Percentiles rank a stretch among this genome's conserved stretches.
Evolutionary conservation across 768 basidiomycete genomes (phyloP).

Genomic region (Hysterangium stoloniferum): DNA sequence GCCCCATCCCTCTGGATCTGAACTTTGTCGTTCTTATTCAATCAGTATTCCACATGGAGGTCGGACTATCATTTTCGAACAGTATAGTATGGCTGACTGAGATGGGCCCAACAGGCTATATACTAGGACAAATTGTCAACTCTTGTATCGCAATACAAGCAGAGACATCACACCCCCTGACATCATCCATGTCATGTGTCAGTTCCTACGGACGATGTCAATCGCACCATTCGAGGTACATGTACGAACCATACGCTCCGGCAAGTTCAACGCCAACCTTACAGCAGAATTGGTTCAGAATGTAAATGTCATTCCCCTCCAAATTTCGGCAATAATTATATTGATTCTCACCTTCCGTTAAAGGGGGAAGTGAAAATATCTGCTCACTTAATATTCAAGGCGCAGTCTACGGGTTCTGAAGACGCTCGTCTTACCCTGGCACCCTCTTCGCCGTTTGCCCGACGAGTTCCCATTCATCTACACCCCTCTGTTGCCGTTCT

Average conservation of each 20-base stretch:
- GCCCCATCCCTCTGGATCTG: not conserved
- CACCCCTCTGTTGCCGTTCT: constrained; percentile 39
- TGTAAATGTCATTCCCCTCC: no score
- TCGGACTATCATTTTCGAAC: constrained; percentile 15
- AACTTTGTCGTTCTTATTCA: not conserved
- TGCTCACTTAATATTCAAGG: constrained; percentile 50
- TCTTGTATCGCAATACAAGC: constrained; percentile 47
- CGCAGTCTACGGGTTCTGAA: constrained; percentile 29
- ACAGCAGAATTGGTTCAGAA: constrained; percentile 49
- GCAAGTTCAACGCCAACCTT: constrained; percentile 50
- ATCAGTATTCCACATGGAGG: constrained; percentile 51
- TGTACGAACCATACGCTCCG: constrained; percentile 39
- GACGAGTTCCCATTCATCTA: constrained; percentile 44
- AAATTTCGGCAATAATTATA: no score
- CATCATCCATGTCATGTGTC: constrained; percentile 51
- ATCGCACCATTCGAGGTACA: constrained; percentile 38
- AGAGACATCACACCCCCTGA: constrained; percentile 39
- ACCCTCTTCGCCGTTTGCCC: constrained; percentile 51
- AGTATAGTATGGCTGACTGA: not conserved
- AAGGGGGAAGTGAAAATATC: constrained; percentile 42
- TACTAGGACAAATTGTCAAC: constrained; percentile 47
- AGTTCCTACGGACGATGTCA: constrained; percentile 43
- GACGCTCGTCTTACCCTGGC: constrained; percentile 24
- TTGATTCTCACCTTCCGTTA: no score
- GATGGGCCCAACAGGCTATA: constrained; percentile 38